Evolutionary conservation across 2,329 filamentous ascomycete species (phyloP), one percentile per base, ranked within the genome.

Genomic region (Venturia asperata): DNA sequence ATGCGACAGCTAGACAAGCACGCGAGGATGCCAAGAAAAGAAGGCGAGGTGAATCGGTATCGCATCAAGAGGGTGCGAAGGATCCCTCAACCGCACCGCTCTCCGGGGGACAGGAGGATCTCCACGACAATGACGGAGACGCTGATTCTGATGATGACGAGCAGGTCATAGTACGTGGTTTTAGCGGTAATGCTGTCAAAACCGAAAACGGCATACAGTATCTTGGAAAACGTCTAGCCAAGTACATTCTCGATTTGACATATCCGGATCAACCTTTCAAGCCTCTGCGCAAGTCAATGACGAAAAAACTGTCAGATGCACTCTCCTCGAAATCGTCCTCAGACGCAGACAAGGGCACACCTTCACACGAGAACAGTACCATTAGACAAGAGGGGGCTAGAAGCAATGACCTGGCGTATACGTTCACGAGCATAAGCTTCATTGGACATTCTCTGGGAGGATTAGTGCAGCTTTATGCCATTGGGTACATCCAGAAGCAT

Each of bases 141-240:
- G 81, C 81, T 5, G 79, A 84, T 1, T 83, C 87, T 2, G 84
- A 90, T 13, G 87, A 91, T 37, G 87, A 92, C 45, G 90, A 94
- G 70, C 85, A 96, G 72, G 87, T 96, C 17, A 87, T 97, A 70
- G 93, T 97, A 2, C 83, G 93, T 68, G 93, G 93, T 1, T 97
- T 93, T 73, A 86, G 88, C 7, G 92, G 91, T 60, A 97, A 97
- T 74, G 91, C 90, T 9, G 91, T 91, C 42, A 88, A 89, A 66
- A 99, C 94, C 1, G 94, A 99, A 77, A 87, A 88, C 68, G 94
- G 94, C 19, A 97, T 99, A 72, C 96, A 97, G 75, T 99, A 96
- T 75, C 84, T 99, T 5, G 94, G 94, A 24, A 97, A 97, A 75
- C 85, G 94, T 62, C 83, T 99, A 34, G 94, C 94, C 24, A 92